Base-by-base conservation (phyloP, 2,329 filamentous ascomycete genomes). In the Didymella segeticola region DNA sequence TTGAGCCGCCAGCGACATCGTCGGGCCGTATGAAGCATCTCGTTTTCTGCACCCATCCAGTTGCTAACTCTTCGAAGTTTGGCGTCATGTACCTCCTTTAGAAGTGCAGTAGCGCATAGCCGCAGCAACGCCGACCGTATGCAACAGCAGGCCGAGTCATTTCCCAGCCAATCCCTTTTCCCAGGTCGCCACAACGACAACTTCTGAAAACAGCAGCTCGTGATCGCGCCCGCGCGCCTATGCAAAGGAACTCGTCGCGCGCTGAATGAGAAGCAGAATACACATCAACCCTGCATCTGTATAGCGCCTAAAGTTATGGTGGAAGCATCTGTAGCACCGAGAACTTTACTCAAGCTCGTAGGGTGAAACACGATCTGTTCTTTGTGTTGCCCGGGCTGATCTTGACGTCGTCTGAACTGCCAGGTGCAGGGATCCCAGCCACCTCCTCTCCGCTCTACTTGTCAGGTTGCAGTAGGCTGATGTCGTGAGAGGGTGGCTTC, bases 351-450 rank as follows among this genome's bases (percentile, higher is more conserved):
- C 53, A 54, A 34, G 11, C 17, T 31, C 19, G 23, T 43, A 54
- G 61, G 60, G 63, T 70, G 68, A 69, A 71, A 72, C 68, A 51
- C 57, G 56, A 60, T 61, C 61, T 63, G 62, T 62, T 60, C 54
- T 62, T 61, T 69, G 66, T 69, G 63, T 67, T 55, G 63, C 69
- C 43, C 53, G 41, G 54, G 38, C 51, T 53, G 49, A 38, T 59
- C 51, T 56, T 52, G 47, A 56, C 54, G 46, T 66, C 46, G 61
- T 56, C 37, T 49, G 43, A 54, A 39, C 45, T 49, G 51, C 39
- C 34, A 31, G 30, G 30, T 47, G 26, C 46, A 57, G 63, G 54
- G 36, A 43, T 43, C 53, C 60, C 63, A 64, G 64, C 59, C 58
- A 62, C 50, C 53, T 51, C 52, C 47, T 48, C 42, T 41, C 41